A percentile compares a stretch with the other conserved stretches of the same genome.
Evolutionary conservation across 352 stramenopile genomes (phyloP).

Genomic region (Globisporangium parvum): DNA sequence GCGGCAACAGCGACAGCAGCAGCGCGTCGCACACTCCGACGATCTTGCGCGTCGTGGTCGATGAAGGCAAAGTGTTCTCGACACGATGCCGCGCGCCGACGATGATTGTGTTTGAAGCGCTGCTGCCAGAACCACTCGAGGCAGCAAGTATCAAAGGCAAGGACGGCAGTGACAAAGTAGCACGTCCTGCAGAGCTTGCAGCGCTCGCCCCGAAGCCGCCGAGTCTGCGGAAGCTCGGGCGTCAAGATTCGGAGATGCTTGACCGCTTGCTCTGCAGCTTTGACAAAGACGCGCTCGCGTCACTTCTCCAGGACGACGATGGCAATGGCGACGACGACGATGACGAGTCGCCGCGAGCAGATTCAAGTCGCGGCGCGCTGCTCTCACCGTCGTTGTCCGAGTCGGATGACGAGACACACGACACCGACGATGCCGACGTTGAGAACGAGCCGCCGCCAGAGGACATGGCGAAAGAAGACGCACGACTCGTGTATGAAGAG

Average conservation of each 20-base stretch:
- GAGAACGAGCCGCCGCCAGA: constrained; percentile 15
- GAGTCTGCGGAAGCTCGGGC: constrained; percentile 13
- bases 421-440: not conserved
- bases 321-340: not conserved
- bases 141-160: not conserved
- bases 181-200: not conserved
- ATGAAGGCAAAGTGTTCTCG: constrained; percentile 35
- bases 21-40: not conserved
- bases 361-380: not conserved
- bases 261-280: constrained; percentile 22
- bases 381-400: not conserved
- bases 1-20: not conserved
- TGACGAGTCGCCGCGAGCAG: not conserved
- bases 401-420: not conserved
- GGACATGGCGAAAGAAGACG: constrained; percentile 23
- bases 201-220: constrained; percentile 1
- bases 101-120: constrained; percentile 35
- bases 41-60: constrained; percentile 22
- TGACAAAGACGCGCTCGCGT: constrained; percentile 4
- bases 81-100: constrained; percentile 25
- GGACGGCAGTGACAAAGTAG: not conserved
- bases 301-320: not conserved
- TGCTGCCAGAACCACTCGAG: not conserved
- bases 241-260: constrained; percentile 27
- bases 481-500: constrained; percentile 22